Base-by-base conservation (phyloP, 352 stramenopile species). In the Chrysophaeum taylorii region DNA sequence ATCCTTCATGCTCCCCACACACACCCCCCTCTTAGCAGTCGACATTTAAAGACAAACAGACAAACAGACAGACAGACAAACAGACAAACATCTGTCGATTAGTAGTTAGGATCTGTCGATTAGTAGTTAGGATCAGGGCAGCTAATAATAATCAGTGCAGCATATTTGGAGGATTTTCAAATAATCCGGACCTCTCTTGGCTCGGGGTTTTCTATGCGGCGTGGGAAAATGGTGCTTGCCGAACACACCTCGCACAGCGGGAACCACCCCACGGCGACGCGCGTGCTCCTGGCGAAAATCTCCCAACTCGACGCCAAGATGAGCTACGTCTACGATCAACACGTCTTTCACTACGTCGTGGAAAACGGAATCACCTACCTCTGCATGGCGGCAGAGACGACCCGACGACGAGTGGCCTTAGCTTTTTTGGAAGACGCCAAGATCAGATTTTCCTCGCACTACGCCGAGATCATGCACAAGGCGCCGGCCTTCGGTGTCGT, bases 361-460 rank as follows among this genome's bases (percentile, higher is more conserved):
- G 88, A 97, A 70, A 81, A 92, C 69, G 85, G 92, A 18, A 87
- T 99, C 72, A 98, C 90, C 62, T 99, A 92, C 77, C 81, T 99
- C n/a, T 98, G 95, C 81, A 98, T 98, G 92, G 91, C 90, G 16
- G 94, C 98, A 78, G 85, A 94, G 69, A 72, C 79, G 33, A 87
- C 94, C 29, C 95, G 95, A 81, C 87, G 95, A 52, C 89, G 94
- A 48, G 83, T 98, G n/a, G 90, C 95, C 29, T 98, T 98, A 75
- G 87, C 94, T 25, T 98, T 98, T 79, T 82, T 99, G 54, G 87
- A 98, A 72, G 94, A 98, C 73, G 89, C 98, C 75, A 96, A 98
- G 83, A 80, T 86, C 14, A 80, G 87, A 36, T 97, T 96, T 75
- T 82, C 84, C 36, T 75, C 81, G 4, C 73, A 83, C 73, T 89